A percentile compares a stretch with the other conserved stretches of the same genome.
Evolutionary conservation across 345 rosid species (phyloP).

Genomic region (Rhizophora apiculata): DNA sequence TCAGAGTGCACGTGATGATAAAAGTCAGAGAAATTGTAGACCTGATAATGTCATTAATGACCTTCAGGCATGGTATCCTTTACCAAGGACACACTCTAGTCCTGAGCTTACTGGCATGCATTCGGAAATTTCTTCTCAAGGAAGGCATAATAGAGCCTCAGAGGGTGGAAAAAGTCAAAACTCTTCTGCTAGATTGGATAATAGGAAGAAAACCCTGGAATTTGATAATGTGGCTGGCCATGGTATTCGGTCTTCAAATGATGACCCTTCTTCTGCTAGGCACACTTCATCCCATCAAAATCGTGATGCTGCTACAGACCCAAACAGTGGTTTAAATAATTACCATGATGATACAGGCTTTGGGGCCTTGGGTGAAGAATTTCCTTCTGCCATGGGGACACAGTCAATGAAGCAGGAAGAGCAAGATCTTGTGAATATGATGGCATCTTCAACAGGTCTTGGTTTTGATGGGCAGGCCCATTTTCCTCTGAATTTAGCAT

Average conservation of each 20-base stretch:
- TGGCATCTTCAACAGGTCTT: slow-evolving; percentile 10
- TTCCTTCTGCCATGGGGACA: slow-evolving; percentile 9
- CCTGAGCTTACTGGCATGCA: slow-evolving; percentile 13
- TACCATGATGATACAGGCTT: neutral
- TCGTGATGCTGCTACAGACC: slow-evolving; percentile 5
- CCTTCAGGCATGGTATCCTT: slow-evolving; percentile 8
- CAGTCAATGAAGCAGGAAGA: slow-evolving; percentile 19
- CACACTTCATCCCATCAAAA: slow-evolving; percentile 4
- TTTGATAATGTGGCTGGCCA: slow-evolving; percentile 6
- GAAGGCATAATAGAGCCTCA: slow-evolving; percentile 10
- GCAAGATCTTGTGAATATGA: slow-evolving; percentile 16
- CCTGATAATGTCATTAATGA: slow-evolving; percentile 9
- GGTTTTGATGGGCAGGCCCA: slow-evolving; percentile 14
- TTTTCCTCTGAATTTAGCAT: slow-evolving; percentile 10
- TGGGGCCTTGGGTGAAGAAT: neutral
- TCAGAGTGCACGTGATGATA: slow-evolving; percentile 2
- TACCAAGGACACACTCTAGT: slow-evolving; percentile 23
- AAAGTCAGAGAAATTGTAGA: slow-evolving; percentile 5
- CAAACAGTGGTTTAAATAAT: slow-evolving; percentile 9
- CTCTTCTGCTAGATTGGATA: slow-evolving; percentile 6
- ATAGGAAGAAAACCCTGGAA: neutral
- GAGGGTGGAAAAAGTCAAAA: slow-evolving; percentile 11
- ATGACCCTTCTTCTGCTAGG: neutral
- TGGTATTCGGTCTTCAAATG: slow-evolving; percentile 1
- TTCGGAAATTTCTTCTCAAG: slow-evolving; percentile 5